Conservation (phyloP, 768 basidiomycete species). For the Rhodotorula kratochvilovae region DNA sequence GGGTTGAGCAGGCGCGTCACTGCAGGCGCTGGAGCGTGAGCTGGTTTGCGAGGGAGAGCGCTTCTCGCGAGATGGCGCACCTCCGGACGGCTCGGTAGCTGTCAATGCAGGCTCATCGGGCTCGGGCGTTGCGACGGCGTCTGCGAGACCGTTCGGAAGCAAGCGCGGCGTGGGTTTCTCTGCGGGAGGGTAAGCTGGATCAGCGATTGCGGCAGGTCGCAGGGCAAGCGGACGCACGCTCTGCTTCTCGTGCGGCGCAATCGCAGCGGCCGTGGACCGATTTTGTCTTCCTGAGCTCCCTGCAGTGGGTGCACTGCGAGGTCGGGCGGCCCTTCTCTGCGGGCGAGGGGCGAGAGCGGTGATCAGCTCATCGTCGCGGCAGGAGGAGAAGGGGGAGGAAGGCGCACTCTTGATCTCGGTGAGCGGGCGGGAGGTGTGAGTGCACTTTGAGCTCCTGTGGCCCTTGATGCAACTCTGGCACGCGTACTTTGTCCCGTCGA, state of each 20-base stretch:
- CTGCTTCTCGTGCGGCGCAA: constrained; percentile 10
- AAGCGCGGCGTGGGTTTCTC: constrained; percentile 13
- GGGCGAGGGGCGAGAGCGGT: accelerated
- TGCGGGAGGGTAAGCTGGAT: too few species aligned
- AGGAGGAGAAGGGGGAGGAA: too few species aligned
- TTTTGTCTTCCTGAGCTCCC: constrained; percentile 29
- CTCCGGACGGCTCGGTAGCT: constrained; percentile 4
- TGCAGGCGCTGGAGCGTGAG: background rate
- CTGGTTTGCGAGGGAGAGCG: background rate
- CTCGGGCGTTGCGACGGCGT: background rate
- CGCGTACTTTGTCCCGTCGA: constrained; percentile 38
- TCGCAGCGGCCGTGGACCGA: constrained; percentile 34
- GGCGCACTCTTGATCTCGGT: constrained; percentile 35
- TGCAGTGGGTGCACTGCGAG: constrained; percentile 35
- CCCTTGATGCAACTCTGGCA: constrained; percentile 37
- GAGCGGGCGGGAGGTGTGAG: constrained; percentile 31
- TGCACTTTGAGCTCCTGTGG: constrained; percentile 34
- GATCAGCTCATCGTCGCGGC: background rate
- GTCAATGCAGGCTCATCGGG: background rate
- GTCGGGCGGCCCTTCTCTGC: constrained; percentile 39
- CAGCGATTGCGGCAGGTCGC: background rate
- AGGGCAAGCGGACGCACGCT: constrained; percentile 9
- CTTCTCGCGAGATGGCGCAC: background rate
- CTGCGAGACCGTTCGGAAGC: constrained; percentile 28
- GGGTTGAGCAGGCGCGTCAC: constrained; percentile 46